A percentile compares a stretch with the other conserved stretches of the same genome.
Evolutionary conservation across 2,329 filamentous ascomycete genomes (phyloP).

Genomic region (Coleophoma crateriformis): DNA sequence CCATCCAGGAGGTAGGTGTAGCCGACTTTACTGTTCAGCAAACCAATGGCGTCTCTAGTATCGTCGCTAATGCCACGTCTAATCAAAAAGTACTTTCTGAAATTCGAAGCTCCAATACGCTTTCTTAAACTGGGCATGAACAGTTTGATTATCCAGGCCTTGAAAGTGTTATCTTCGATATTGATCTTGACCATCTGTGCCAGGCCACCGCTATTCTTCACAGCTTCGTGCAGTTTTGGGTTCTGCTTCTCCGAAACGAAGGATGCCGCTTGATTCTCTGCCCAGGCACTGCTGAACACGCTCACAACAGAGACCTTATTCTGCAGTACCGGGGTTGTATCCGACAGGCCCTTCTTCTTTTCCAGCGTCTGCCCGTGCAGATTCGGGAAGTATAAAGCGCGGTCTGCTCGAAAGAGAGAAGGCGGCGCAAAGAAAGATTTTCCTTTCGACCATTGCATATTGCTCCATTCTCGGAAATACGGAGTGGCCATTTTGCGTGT

Average conservation of each 20-base stretch:
- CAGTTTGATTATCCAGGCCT: slow-evolving; percentile 50
- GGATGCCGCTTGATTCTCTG: slow-evolving; percentile 68
- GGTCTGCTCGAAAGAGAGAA: slow-evolving; percentile 75
- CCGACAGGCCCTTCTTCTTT: slow-evolving; percentile 41
- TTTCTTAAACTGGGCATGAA: slow-evolving; percentile 50
- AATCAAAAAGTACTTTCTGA: slow-evolving; percentile 58
- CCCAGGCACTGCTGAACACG: slow-evolving; percentile 82
- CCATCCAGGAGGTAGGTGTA: slow-evolving; percentile 90
- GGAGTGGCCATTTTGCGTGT: slow-evolving; percentile 74
- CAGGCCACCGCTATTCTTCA: slow-evolving; percentile 45
- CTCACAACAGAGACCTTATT: slow-evolving; percentile 74
- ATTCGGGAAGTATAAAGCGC: slow-evolving; percentile 91
- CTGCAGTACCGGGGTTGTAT: slow-evolving; percentile 71
- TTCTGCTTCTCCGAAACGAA: slow-evolving; percentile 65
- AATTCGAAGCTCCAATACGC: slow-evolving; percentile 44
- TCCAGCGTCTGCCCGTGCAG: slow-evolving; percentile 73
- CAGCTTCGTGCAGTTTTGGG: slow-evolving; percentile 57
- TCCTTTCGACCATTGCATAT: slow-evolving; percentile 75
- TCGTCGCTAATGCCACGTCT: slow-evolving; percentile 52
- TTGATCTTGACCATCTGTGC: slow-evolving; percentile 85
- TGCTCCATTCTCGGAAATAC: slow-evolving; percentile 94
- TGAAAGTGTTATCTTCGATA: slow-evolving; percentile 73
- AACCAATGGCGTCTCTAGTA: slow-evolving; percentile 56
- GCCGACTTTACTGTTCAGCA: slow-evolving; percentile 79
- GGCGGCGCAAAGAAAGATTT: slow-evolving; percentile 88